Base-by-base conservation (phyloP, 139 green algal species). In the Prasinococcaceae sp. region DNA sequence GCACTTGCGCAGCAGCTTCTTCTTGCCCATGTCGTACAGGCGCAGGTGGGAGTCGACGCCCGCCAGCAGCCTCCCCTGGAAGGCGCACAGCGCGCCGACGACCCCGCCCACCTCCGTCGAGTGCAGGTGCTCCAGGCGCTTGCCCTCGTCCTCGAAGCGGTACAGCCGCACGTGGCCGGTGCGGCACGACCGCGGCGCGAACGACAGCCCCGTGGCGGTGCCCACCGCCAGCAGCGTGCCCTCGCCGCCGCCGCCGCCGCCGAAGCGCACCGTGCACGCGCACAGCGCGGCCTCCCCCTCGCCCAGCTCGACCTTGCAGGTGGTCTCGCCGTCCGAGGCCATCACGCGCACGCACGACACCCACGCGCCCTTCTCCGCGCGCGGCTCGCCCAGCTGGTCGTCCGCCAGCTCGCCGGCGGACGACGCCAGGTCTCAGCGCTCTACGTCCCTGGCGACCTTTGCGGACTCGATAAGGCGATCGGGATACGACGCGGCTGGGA, bases 1-100 rank as follows among this genome's bases (percentile, higher is more conserved):
- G 60, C 78, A 92, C 77, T 98, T 98, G 23, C 86, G 71, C 60
- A 98, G 81, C 53, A 98, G 70, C 71, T 93, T 92, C 72, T 93
- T 93, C 68, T 92, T 93, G 55, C 90, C 90, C 30, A 93, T 49
- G 40, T 97, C 90, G 51, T 92, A 96, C 40, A 98, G 53, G 9
- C 85, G 74, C 42, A 98, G 69, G 22, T 72, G 60, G 47, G 74
- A 69, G 38, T 84, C 86, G 9, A 95, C 66, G 19, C 90, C 87
- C 6, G 77, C 86, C 35, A 98, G 78, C 61, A 98, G 65, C 12
- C 52, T 53, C 12, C 61, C 61, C 70, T 93, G 84, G 77, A 94
- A 94, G 8, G 55, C 68, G 22, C 59, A 66, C 53, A 98, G 55
- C 6, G 86, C 83, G 1, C 76, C 72, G 2, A 82, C 82, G 24